A percentile compares a stretch with the other conserved stretches of the same genome.
Conservation (phyloP, 2,329 filamentous ascomycete species). For the Fusarium bactridioides region DNA sequence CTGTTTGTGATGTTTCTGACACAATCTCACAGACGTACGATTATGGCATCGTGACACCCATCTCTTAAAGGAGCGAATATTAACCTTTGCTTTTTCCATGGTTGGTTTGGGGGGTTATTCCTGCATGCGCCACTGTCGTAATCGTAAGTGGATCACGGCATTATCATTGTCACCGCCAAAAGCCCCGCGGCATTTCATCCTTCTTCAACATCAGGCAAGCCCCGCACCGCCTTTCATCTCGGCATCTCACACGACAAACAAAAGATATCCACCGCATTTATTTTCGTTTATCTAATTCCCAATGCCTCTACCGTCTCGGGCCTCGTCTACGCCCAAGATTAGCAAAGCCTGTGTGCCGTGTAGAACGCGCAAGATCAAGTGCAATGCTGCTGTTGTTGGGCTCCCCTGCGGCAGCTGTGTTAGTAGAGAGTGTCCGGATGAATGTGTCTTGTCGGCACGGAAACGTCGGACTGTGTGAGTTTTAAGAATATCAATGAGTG, state of each 20-base stretch:
- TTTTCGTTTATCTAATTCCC: background rate
- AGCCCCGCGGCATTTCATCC: background rate
- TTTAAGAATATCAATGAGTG: background rate
- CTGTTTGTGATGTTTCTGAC: background rate
- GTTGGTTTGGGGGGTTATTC: background rate
- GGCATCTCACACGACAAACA: background rate
- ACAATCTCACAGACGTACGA: background rate
- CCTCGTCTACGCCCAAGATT: background rate
- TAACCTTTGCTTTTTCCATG: background rate
- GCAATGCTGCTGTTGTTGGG: slow-evolving; percentile 19
- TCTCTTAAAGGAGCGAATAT: background rate
- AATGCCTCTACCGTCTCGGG: background rate
- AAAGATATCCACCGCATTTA: background rate
- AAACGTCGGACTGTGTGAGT: slow-evolving; percentile 25
- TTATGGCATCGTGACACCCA: background rate
- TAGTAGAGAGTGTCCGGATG: background rate
- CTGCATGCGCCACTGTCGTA: background rate
- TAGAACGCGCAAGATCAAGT: slow-evolving; percentile 30
- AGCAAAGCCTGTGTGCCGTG: slow-evolving; percentile 33
- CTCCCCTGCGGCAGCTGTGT: slow-evolving; percentile 27
- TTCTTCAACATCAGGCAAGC: background rate
- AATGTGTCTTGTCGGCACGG: slow-evolving; percentile 16
- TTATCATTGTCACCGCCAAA: background rate
- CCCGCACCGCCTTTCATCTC: background rate
- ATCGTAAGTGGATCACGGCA: background rate